Percentiles rank a stretch among this genome's conserved stretches.
Evolutionary conservation across 352 stramenopile genomes (phyloP).

Genomic region (Globisporangium solare): DNA sequence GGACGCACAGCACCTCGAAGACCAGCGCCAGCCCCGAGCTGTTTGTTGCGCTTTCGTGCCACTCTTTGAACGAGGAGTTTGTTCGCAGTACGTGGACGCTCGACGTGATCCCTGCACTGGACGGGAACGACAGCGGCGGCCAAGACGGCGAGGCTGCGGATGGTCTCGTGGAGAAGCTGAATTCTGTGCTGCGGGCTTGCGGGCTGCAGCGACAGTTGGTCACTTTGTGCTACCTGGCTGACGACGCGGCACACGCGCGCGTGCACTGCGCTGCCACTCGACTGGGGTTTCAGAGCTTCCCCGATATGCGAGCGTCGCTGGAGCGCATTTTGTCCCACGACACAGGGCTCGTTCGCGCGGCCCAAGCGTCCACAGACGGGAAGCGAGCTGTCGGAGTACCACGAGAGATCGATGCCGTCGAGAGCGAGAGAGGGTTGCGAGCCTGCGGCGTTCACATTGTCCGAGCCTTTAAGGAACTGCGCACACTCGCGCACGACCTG

Average conservation of each 20-base stretch:
- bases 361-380: no score
- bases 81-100: constrained; percentile 17
- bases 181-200: constrained; percentile 14
- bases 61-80: constrained; percentile 30
- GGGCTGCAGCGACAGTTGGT: constrained; percentile 18
- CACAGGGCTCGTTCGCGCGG: not conserved
- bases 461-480: constrained; percentile 1
- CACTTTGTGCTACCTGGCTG: constrained; percentile 12
- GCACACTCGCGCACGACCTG: constrained; percentile 4
- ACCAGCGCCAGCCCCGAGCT: constrained; percentile 1
- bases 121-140: not conserved
- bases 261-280: no score
- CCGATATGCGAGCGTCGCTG: constrained; percentile 16
- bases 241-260: not conserved
- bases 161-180: constrained; percentile 9
- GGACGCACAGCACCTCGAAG: not conserved
- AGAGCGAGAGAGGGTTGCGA: not conserved
- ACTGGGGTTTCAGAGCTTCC: constrained; percentile 13
- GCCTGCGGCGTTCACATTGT: not conserved
- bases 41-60: constrained; percentile 21
- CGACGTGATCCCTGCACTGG: constrained; percentile 20
- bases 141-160: not conserved
- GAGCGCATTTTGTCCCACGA: constrained; percentile 10
- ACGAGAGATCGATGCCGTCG: not conserved
- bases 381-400: no score